Conservation (phyloP, 768 basidiomycete genomes). For the Serpula lacrymans region DNA sequence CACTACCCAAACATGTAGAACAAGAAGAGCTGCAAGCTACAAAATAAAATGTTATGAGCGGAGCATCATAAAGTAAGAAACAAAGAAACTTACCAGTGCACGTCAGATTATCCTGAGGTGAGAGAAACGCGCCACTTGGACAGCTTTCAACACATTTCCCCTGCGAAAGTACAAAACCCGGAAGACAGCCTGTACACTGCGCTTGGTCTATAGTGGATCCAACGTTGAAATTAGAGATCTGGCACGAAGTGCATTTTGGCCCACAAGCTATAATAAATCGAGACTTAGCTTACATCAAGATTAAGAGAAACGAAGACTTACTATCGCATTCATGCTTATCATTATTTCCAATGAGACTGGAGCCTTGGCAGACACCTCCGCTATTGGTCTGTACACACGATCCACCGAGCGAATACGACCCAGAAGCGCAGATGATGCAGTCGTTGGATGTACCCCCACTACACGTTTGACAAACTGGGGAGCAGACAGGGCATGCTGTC, state of each 20-base stretch:
- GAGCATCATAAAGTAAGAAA: not conserved
- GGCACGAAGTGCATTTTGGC: constrained; percentile 75
- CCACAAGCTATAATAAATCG: constrained; percentile 59
- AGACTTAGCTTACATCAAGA: constrained; percentile 4
- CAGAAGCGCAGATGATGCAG: constrained; percentile 66
- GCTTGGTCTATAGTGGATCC: constrained; percentile 62
- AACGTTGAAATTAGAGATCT: constrained; percentile 66
- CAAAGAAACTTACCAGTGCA: constrained; percentile 57
- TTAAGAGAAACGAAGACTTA: constrained; percentile 35
- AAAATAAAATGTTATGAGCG: constrained; percentile 8
- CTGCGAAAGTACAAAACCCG: constrained; percentile 68
- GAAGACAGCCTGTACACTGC: constrained; percentile 76
- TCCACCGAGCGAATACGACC: constrained; percentile 62
- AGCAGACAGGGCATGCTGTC: constrained; percentile 54
- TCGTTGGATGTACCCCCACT: constrained; percentile 62
- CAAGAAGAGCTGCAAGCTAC: constrained; percentile 73
- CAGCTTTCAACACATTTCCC: constrained; percentile 71
- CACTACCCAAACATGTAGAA: constrained; percentile 61
- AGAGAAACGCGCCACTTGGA: constrained; percentile 70
- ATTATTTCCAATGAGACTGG: constrained; percentile 74
- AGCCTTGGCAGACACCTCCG: constrained; percentile 71
- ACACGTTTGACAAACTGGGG: constrained; percentile 69
- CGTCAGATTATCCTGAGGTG: constrained; percentile 66
- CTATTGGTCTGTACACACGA: constrained; percentile 63
- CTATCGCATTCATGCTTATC: constrained; percentile 82